Conservation (phyloP, 306 rosid genomes). For the Oxytropis ochrocephala region DNA sequence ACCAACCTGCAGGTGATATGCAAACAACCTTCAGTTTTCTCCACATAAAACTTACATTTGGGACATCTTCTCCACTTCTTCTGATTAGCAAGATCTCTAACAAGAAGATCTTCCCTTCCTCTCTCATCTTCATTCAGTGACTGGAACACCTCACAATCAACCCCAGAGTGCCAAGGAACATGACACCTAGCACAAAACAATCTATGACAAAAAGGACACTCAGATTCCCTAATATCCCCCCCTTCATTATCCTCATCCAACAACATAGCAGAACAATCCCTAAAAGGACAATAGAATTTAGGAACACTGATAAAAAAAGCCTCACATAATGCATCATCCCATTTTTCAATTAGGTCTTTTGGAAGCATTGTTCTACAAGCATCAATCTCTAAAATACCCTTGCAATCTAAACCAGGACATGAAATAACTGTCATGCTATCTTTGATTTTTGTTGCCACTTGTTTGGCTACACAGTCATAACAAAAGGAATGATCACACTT, state of each 20-base stretch:
- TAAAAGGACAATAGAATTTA: conserved; percentile 45
- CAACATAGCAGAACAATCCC: conserved; percentile 53
- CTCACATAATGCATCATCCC: conserved; percentile 42
- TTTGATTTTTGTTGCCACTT: conserved; percentile 45
- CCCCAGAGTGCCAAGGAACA: conserved; percentile 58
- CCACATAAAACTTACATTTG: conserved; percentile 38
- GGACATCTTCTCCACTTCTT: conserved; percentile 57
- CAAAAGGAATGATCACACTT: conserved; percentile 49
- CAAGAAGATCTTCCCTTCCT: conserved; percentile 35
- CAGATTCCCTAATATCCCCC: conserved; percentile 9
- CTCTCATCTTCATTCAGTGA: conserved; percentile 27
- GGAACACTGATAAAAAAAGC: conserved; percentile 8
- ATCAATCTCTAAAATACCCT: conserved; percentile 30
- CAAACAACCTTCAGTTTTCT: conserved; percentile 37
- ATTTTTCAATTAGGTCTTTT: conserved; percentile 25
- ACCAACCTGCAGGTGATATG: conserved; percentile 56
- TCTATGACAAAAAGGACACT: conserved; percentile 58
- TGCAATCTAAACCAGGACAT: conserved; percentile 50
- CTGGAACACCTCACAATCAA: conserved; percentile 40
- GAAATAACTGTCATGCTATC: conserved; percentile 28
- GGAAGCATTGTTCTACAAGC: conserved; percentile 39
- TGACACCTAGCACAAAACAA: conserved; percentile 51
- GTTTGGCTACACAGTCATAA: conserved; percentile 37
- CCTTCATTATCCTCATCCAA: conserved; percentile 11
- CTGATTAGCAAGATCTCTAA: conserved; percentile 34